Percentiles rank a stretch among this genome's conserved stretches.
These are phyloP conservation scores for Mycena floridula DNA, from an alignment of 768 basidiomycete species.

Conservation along the genomic window DNA sequence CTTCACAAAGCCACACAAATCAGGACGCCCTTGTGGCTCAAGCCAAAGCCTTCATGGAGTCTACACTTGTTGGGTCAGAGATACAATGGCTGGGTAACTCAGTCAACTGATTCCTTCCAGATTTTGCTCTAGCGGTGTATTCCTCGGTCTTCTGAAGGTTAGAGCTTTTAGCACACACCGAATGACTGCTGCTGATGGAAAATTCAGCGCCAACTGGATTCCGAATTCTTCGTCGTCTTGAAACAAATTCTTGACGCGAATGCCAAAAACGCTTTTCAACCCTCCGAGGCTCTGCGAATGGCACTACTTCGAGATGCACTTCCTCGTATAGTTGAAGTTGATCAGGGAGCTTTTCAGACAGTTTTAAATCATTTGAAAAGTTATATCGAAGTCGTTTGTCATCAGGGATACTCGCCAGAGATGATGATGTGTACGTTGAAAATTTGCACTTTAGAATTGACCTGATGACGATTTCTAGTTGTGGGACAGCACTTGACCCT, in stretches of 20 bases:
- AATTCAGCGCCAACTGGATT: constrained; percentile 36
- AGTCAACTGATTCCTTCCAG: constrained; percentile 22
- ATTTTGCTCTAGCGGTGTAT: constrained; percentile 51
- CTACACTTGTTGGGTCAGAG: constrained; percentile 41
- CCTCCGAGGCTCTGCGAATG: constrained; percentile 34
- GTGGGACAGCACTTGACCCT: constrained; percentile 47
- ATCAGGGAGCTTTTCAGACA: constrained; percentile 42
- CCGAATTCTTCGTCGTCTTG: constrained; percentile 48
- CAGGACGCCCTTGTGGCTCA: constrained; percentile 58
- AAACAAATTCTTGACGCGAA: constrained; percentile 37
- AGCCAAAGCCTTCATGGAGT: constrained; percentile 48
- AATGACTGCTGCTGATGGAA: constrained; percentile 3
- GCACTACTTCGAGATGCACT: constrained; percentile 53
- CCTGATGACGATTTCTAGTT: constrained; percentile 30
- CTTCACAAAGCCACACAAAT: constrained; percentile 37
- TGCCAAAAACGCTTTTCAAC: constrained; percentile 21
- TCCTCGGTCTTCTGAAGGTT: constrained; percentile 55
- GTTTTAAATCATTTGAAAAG: constrained; percentile 50
- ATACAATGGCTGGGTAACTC: neutral
- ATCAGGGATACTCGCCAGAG: constrained; percentile 42
- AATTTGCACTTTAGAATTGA: neutral
- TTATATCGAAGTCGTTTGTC: constrained; percentile 55
- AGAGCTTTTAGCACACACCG: constrained; percentile 2
- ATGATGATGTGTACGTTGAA: constrained; percentile 48
- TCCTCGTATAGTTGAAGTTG: constrained; percentile 40